A percentile compares a stretch with the other conserved stretches of the same genome.
phyloP scores from a whole-genome alignment of 306 rosid species.

The Canavalia gladiata region DNA sequence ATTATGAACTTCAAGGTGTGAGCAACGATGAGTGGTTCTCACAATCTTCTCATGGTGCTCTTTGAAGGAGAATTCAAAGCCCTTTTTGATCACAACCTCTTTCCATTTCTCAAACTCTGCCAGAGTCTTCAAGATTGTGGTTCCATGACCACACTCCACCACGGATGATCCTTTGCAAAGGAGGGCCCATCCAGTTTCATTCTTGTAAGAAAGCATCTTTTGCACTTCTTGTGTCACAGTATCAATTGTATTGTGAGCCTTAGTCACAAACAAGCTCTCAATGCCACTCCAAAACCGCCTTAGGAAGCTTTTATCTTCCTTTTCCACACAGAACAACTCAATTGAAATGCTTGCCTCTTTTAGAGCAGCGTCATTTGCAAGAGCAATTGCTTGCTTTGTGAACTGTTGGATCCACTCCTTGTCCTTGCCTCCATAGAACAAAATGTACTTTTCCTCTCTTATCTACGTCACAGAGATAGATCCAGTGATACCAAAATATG shows the following conservation, averaged over 20 bases:
- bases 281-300: slow-evolving; percentile 56
- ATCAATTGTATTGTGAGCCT: slow-evolving; percentile 51
- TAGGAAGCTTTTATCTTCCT: slow-evolving; percentile 48
- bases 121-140: slow-evolving; percentile 54
- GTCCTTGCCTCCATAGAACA: slow-evolving; percentile 75
- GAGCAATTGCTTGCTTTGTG: slow-evolving; percentile 50
- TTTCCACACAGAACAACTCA: slow-evolving; percentile 61
- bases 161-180: slow-evolving; percentile 64
- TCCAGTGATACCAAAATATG: not conserved
- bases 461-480: slow-evolving; percentile 47
- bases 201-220: slow-evolving; percentile 71
- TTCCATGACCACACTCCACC: slow-evolving; percentile 63
- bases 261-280: slow-evolving; percentile 66
- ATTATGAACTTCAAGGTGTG: slow-evolving; percentile 50
- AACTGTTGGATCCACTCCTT: slow-evolving; percentile 69
- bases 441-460: slow-evolving; percentile 59
- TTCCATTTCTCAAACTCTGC: slow-evolving; percentile 80
- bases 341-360: slow-evolving; percentile 59
- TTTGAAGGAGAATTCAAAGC: slow-evolving; percentile 41
- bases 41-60: slow-evolving; percentile 43
- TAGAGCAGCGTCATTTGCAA: slow-evolving; percentile 53
- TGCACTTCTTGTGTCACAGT: slow-evolving; percentile 63
- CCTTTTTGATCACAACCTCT: slow-evolving; percentile 45
- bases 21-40: slow-evolving; percentile 41
- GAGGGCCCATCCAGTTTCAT: slow-evolving; percentile 75